A percentile compares a stretch with the other conserved stretches of the same genome.
phyloP scores from a whole-genome alignment of 2,329 filamentous ascomycete species.

The Aspergillus neoniger region DNA sequence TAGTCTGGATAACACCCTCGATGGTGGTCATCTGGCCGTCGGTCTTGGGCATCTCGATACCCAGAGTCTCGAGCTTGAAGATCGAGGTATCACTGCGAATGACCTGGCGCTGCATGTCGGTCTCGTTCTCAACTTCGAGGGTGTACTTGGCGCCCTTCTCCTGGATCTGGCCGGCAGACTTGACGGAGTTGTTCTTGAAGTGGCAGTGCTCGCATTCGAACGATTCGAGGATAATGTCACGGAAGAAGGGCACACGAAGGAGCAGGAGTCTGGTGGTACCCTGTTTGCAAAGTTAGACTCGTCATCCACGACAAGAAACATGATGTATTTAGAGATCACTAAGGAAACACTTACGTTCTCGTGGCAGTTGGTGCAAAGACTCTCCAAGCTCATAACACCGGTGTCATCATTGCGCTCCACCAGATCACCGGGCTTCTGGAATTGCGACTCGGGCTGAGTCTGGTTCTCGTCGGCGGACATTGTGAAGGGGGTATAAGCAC shows the following conservation, averaged over 20 bases:
- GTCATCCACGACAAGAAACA: not conserved
- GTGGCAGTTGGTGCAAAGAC: slow-evolving; percentile 83
- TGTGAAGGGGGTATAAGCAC: slow-evolving; percentile 10
- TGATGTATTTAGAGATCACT: too few relatives aligned
- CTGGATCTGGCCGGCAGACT: slow-evolving; percentile 88
- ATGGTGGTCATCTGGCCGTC: slow-evolving; percentile 91
- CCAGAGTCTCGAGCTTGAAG: slow-evolving; percentile 86
- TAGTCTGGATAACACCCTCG: slow-evolving; percentile 78
- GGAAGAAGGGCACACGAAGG: slow-evolving; percentile 93
- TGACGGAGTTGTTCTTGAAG: slow-evolving; percentile 90
- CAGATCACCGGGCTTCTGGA: slow-evolving; percentile 42
- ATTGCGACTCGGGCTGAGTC: slow-evolving; percentile 32
- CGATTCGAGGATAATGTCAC: slow-evolving; percentile 96
- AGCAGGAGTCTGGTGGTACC: slow-evolving; percentile 84
- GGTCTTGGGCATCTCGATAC: slow-evolving; percentile 88
- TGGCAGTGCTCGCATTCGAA: slow-evolving; percentile 89
- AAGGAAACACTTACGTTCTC: slow-evolving; percentile 65
- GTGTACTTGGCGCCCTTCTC: slow-evolving; percentile 83
- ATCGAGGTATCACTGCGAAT: slow-evolving; percentile 87
- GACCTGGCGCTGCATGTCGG: slow-evolving; percentile 81
- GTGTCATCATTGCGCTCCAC: slow-evolving; percentile 44
- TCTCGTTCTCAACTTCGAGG: slow-evolving; percentile 69
- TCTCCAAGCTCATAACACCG: slow-evolving; percentile 59
- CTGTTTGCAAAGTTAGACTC: slow-evolving; percentile 48
- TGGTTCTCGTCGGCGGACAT: slow-evolving; percentile 32